phyloP scores from a whole-genome alignment of 768 basidiomycete genomes.

The Russula abietina region DNA sequence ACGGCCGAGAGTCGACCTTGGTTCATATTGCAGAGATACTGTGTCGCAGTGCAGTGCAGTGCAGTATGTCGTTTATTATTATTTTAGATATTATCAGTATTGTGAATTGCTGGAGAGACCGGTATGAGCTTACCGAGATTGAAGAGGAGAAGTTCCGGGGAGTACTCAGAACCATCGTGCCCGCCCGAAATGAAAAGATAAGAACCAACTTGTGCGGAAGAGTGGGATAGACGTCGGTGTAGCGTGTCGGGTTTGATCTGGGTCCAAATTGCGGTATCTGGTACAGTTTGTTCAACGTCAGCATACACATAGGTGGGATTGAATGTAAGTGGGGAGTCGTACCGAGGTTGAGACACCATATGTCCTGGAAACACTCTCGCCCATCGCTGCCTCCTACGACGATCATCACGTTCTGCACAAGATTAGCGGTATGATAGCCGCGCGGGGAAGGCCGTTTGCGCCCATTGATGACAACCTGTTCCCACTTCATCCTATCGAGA shows the following conservation, averaged over 20 bases:
- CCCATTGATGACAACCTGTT: constrained; percentile 50
- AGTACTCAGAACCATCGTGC: constrained; percentile 75
- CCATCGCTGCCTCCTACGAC: constrained; percentile 91
- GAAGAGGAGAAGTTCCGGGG: constrained; percentile 69
- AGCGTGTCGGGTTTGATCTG: constrained; percentile 38
- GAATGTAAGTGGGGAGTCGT: constrained; percentile 28
- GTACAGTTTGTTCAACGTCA: neutral
- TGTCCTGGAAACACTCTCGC: constrained; percentile 77
- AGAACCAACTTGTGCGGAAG: constrained; percentile 84
- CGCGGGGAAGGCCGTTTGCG: constrained; percentile 51
- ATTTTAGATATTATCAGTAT: too few relatives aligned
- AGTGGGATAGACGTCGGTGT: constrained; percentile 73
- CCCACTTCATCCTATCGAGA: constrained; percentile 48
- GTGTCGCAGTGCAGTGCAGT: neutral
- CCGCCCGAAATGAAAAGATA: constrained; percentile 88
- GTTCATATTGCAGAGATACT: constrained; percentile 85
- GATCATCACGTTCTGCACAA: constrained; percentile 81
- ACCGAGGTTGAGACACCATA: constrained; percentile 87
- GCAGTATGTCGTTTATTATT: too few relatives aligned
- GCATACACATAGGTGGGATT: neutral
- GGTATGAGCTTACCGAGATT: constrained; percentile 72
- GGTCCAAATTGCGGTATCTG: constrained; percentile 35
- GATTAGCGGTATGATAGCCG: constrained; percentile 89
- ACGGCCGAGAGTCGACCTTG: constrained; percentile 58
- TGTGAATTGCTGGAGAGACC: neutral